Percentiles rank a stretch among this genome's conserved stretches.
Evolutionary conservation across 441 rosid genomes (phyloP).

Genomic region (Syzygium malaccense): DNA sequence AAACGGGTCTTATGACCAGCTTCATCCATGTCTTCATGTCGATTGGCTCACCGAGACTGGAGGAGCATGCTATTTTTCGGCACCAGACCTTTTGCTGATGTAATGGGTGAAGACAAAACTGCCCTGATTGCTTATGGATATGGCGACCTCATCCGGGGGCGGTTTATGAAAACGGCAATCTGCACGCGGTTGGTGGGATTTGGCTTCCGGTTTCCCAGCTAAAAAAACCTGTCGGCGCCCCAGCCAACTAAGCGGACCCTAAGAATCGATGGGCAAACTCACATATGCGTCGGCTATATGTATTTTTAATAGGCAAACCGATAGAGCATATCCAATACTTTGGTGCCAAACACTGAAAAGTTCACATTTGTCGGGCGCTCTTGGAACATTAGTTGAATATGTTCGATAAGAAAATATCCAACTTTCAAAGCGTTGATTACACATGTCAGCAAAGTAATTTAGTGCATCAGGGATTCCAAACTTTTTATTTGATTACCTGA

Average conservation of each 20-base stretch:
- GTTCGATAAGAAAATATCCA: background rate
- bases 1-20: background rate
- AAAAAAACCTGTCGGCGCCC: no score
- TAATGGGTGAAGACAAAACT: background rate
- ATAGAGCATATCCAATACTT: background rate
- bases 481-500: background rate
- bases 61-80: background rate
- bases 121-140: background rate
- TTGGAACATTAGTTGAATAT: accelerated
- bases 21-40: background rate
- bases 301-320: background rate
- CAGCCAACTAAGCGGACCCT: no score
- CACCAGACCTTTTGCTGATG: background rate
- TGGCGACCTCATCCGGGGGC: no score
- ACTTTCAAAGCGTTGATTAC: no score
- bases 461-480: background rate
- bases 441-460: background rate
- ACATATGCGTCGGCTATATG: background rate
- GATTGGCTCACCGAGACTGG: background rate
- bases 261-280: no score
- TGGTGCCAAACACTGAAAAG: background rate
- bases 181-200: no score
- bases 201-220: no score
- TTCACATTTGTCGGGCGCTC: accelerated
- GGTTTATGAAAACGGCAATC: no score